Evolutionary conservation across 495 filamentous ascomycete genomes (phyloP), one percentile per base, ranked within the genome.

Genomic region (Elasticomyces elasticus): DNA sequence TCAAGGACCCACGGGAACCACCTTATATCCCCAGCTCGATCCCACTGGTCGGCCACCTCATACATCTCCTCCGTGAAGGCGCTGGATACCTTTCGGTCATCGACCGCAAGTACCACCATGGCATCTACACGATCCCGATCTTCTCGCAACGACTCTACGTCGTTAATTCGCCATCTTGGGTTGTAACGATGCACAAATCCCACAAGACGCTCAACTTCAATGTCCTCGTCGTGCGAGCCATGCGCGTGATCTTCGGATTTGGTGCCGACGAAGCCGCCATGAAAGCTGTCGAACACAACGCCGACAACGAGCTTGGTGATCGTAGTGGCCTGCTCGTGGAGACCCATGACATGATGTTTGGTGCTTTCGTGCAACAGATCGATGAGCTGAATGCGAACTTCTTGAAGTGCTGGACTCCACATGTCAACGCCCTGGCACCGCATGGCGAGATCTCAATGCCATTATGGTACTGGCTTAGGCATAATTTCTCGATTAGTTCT

Each of bases 11-110:
- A 0, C 70, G 68, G 17, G 75, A 79, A 60, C 75, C 76, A 6
- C 73, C 73, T 1, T 49, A 66, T 1, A 51, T 77, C 5, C 54
- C 58, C 15, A 60, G 56, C 11, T 42, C 30, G 17, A 69, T 79
- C 19, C 75, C 76, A 0, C 55, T 71, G 9, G 43, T 77, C 38
- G 74, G 76, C 12, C 75, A 78, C 56, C 42, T 75, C 13, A 33
- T 76, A 20, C 68, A 69, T 1, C 48, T 76, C 38, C 23, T 75
- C 0, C 35, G 55, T 2, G 42, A 72, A 49, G 75, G 76, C 5
- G 35, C 67, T 9, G 43, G 58, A 19, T 76, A 78, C 42, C 69
- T 64, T 40, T 25, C 40, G 19, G 41, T 27, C 6, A 10, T 66
- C 2, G 55, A 62, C 20, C 20, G 41, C 5, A 24, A 22, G 11